Conservation (phyloP, 768 basidiomycete genomes). For the Gloeopeniophorella convolvens region DNA sequence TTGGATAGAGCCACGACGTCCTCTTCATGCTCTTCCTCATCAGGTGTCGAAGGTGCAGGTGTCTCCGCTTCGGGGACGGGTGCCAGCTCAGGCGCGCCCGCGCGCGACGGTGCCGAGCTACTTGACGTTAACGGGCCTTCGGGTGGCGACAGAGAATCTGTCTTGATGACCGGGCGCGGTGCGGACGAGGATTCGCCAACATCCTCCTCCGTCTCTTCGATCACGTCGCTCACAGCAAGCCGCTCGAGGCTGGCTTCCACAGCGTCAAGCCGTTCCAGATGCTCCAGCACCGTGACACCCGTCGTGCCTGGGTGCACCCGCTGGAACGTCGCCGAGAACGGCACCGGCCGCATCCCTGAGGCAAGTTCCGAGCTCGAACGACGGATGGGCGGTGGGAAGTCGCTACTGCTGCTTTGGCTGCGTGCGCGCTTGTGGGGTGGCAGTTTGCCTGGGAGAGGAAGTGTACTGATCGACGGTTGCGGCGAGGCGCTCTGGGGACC, state of each 20-base stretch:
- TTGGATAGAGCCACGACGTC: slow-evolving; percentile 76
- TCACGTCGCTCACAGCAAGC: slow-evolving; percentile 53
- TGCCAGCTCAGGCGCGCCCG: slow-evolving; percentile 16
- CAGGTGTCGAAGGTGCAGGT: slow-evolving; percentile 12
- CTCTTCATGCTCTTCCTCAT: slow-evolving; percentile 39
- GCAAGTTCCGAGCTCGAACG: slow-evolving; percentile 56
- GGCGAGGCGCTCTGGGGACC: slow-evolving; percentile 43
- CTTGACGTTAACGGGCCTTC: background rate
- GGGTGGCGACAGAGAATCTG: background rate
- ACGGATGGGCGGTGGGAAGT: slow-evolving; percentile 70
- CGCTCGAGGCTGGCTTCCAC: slow-evolving; percentile 75
- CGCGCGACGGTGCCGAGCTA: slow-evolving; percentile 12
- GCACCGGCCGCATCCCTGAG: slow-evolving; percentile 66
- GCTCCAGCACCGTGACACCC: slow-evolving; percentile 79
- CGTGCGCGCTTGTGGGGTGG: slow-evolving; percentile 46
- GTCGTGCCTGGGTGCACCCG: slow-evolving; percentile 81
- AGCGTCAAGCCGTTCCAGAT: slow-evolving; percentile 77
- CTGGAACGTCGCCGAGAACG: slow-evolving; percentile 79
- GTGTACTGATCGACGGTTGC: slow-evolving; percentile 51
- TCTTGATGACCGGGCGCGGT: slow-evolving; percentile 1
- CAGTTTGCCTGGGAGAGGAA: slow-evolving; percentile 50
- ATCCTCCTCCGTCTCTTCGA: slow-evolving; percentile 37
- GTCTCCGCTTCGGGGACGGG: slow-evolving; percentile 17
- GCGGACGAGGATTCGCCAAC: slow-evolving; percentile 9
- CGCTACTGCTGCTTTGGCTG: slow-evolving; percentile 51